Evolutionary conservation across 257 asterid genomes (phyloP).

Genomic region (Perilla frutescens): DNA sequence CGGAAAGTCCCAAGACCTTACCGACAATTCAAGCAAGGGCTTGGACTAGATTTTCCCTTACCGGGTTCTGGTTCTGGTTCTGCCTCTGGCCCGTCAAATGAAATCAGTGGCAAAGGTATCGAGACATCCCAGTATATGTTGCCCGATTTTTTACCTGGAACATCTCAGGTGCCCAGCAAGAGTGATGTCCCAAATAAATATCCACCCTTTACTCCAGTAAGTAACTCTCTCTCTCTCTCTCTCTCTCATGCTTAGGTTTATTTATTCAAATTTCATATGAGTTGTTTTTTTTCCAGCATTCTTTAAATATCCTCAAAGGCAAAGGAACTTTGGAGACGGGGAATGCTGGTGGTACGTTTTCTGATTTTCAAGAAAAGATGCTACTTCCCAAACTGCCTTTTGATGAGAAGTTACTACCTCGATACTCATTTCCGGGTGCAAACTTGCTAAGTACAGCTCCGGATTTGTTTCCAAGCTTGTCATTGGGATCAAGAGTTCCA

Average conservation of each 20-base stretch:
- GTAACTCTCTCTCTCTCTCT: conserved; percentile 34
- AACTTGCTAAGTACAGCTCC: conserved; percentile 54
- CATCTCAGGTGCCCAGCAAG: conserved; percentile 48
- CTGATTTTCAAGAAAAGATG: conserved; percentile 76
- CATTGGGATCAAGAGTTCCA: conserved; percentile 73
- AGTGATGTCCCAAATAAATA: conserved; percentile 44
- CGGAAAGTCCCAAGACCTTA: conserved; percentile 47
- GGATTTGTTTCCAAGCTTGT: conserved; percentile 70
- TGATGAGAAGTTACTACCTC: conserved; percentile 70
- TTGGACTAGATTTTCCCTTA: conserved; percentile 48
- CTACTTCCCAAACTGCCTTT: conserved; percentile 72
- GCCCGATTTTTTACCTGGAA: conserved; percentile 48
- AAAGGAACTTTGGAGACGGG: conserved; percentile 64
- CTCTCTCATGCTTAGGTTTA: conserved; percentile 10
- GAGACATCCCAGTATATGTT: conserved; percentile 43
- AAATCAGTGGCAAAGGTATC: conserved; percentile 37
- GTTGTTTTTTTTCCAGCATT: conserved; percentile 58
- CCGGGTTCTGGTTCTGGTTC: conserved; percentile 37
- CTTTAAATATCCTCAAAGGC: conserved; percentile 52
- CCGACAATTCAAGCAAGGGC: conserved; percentile 55
- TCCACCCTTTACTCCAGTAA: conserved; percentile 63
- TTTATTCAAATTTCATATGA: conserved; percentile 21
- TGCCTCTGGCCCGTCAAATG: conserved; percentile 39
- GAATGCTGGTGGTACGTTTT: conserved; percentile 49
- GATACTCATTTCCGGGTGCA: conserved; percentile 60